A percentile compares a stretch with the other conserved stretches of the same genome.
These are phyloP conservation scores for Grigorovia transvaalensis DNA, from an alignment of 805 yeast genomes.

Conservation along the genomic window DNA sequence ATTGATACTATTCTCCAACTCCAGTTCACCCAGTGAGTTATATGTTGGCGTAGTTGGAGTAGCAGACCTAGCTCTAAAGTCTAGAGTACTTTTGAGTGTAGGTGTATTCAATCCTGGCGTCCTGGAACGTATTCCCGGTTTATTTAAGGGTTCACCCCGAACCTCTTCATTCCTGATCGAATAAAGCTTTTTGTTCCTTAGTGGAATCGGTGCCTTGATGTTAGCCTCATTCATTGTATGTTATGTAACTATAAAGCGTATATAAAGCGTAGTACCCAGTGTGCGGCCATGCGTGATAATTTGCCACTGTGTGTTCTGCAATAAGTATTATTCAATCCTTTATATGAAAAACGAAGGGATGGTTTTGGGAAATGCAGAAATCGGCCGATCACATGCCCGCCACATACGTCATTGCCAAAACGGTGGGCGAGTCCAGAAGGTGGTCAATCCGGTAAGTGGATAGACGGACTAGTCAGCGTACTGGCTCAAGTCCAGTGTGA, in stretches of 20 bases:
- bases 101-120: constrained; percentile 6
- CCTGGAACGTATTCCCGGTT: constrained; percentile 10
- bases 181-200: constrained; percentile 12
- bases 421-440: too few relatives aligned
- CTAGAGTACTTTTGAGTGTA: not conserved
- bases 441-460: too few relatives aligned
- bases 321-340: not conserved
- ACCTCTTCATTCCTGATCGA: constrained; percentile 7
- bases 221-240: constrained; percentile 7
- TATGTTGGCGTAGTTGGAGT: constrained; percentile 17
- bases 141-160: not conserved
- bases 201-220: constrained; percentile 22
- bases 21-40: constrained; percentile 14
- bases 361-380: not conserved
- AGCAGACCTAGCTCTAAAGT: constrained; percentile 11
- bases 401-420: not conserved
- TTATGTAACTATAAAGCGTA: too few relatives aligned
- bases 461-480: constrained; percentile 37
- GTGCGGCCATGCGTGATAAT: not conserved
- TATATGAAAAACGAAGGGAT: not conserved
- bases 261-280: too few relatives aligned
- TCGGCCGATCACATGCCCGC: not conserved
- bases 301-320: not conserved
- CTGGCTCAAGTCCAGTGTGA: constrained; percentile 60
- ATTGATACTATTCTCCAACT: constrained; percentile 16